Base-by-base conservation (phyloP, 2,329 filamentous ascomycete species). In the Trichoderma harzianum region DNA sequence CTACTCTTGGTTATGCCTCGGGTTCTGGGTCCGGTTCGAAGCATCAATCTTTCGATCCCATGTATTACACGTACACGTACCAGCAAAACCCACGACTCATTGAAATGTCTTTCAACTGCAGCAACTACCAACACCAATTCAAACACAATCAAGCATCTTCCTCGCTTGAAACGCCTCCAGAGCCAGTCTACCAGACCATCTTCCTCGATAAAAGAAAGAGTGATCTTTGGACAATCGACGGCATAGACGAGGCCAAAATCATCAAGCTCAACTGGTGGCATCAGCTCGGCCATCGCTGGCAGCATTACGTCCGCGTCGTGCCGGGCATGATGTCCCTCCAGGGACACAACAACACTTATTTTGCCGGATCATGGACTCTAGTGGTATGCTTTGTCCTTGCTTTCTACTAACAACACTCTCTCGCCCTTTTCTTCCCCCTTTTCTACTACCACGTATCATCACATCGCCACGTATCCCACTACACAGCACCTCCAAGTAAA, bases 61-160 rank as follows among this genome's bases (percentile, higher is more conserved):
- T 91, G 89, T 91, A 91, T 81, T 87, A 87, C 76, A 91, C 89
- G 74, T 88, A 90, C 70, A 86, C 85, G 67, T 91, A 91, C 77
- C 79, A 83, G 0, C 72, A 85, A 16, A 86, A 90, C 75, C 83
- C 84, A 1, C 86, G 82, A 3, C 87, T 89, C 76, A 86, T 91
- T 8, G 89, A 91, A 78, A 91, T 91, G 89, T 91, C 87, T 71
- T 94, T 93, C 80, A 91, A 94, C 79, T 92, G 90, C 81, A 91
- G 89, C 47, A 92, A 93, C 78, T 93, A 93, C 80, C 91, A 94
- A 78, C 86, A 90, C 58, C 91, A 93, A 77, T 91, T 94, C 74
- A 88, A 89, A 1, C 18, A 21, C 11, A 34, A 34, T 8, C 28
- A 60, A 30, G 7, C 28, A 2, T 32, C 57, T 3, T 0, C 18